Evolutionary conservation across 2,329 filamentous ascomycete genomes (phyloP).

Genomic region (Cladosporium sp.): DNA sequence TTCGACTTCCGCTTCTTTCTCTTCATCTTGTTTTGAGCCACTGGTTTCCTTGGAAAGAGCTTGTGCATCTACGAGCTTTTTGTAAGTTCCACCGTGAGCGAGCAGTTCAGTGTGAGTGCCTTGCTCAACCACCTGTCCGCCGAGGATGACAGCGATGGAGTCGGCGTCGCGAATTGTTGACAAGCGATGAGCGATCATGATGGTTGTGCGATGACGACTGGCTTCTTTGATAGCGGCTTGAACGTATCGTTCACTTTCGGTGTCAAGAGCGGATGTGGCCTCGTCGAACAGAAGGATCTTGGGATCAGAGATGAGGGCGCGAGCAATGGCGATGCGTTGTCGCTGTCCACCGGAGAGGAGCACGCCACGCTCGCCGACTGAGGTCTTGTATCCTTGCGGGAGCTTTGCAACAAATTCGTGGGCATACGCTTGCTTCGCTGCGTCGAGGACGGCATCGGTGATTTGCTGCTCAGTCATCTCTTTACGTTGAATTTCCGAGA

Average conservation of each 20-base stretch:
- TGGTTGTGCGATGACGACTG: slow-evolving; percentile 61
- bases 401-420: slow-evolving; percentile 61
- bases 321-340: slow-evolving; percentile 71
- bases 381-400: slow-evolving; percentile 64
- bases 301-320: slow-evolving; percentile 63
- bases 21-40: slow-evolving; percentile 16
- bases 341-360: slow-evolving; percentile 77
- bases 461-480: slow-evolving; percentile 57
- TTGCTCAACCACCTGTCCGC: slow-evolving; percentile 66
- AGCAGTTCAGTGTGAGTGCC: slow-evolving; percentile 71
- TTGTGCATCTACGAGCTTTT: slow-evolving; percentile 34
- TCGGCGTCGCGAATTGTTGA: slow-evolving; percentile 75
- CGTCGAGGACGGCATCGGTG: slow-evolving; percentile 53
- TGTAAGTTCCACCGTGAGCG: slow-evolving; percentile 39
- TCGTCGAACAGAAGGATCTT: slow-evolving; percentile 68
- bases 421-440: slow-evolving; percentile 47
- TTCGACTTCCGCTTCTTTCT: slow-evolving; percentile 24
- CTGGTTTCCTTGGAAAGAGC: slow-evolving; percentile 17
- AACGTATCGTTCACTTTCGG: slow-evolving; percentile 46
- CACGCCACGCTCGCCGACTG: slow-evolving; percentile 71
- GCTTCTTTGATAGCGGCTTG: slow-evolving; percentile 51
- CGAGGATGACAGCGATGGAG: slow-evolving; percentile 69
- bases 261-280: slow-evolving; percentile 65
- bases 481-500: slow-evolving; percentile 56
- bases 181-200: slow-evolving; percentile 72